Evolutionary conservation across 169 alveolate genomes (phyloP), one percentile per base, ranked within the genome.

Genomic region (Eimeria falciformis): DNA sequence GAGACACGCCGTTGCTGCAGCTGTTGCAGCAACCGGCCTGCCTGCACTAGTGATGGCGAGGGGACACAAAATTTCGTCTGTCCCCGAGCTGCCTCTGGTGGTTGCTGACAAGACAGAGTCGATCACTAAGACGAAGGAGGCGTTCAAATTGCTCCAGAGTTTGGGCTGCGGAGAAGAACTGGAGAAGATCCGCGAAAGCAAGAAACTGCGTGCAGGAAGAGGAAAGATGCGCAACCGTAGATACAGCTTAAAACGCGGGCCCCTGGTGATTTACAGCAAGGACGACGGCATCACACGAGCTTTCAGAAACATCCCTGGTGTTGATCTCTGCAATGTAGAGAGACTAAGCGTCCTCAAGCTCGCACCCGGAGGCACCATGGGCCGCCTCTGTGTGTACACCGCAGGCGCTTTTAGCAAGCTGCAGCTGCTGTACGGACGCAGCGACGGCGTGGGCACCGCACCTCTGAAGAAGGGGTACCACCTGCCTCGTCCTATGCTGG

Each of bases 301-400:
- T 87, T 98, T 98, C 95, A 98, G 99, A 95, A 99, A 99, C 97
- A 97, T 99, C 91, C 99, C 99, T 58, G 94, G 95, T 3, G 99
- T 99, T 77, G 99, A 98, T 65, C 96, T 97, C 46, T 96, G 98
- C 96, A 94, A 96, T 66, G 99, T 99, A 29, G 99, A 98, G 93
- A 97, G 99, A 93, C 95, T 99, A 75, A 99, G 98, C 95, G 97
- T 99, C 91, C 97, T 99, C 91, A 97, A 97, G 96, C 97, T 99
- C 91, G 99, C 99, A 78, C 99, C 99, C 25, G 99, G 99, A 77
- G 99, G 99, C 79, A 96, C 98, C 82, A 95, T 99, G 81, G 99
- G 99, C 85, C 98, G 99, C 94, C 96, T 99, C 94, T 94, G 98
- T 77, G 95, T 99, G 96, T 99, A 98, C 98, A 98, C 99, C 66